A percentile compares a stretch with the other conserved stretches of the same genome.
phyloP scores from a whole-genome alignment of 805 yeast genomes.

The Cyberlindnera bimundalis region DNA sequence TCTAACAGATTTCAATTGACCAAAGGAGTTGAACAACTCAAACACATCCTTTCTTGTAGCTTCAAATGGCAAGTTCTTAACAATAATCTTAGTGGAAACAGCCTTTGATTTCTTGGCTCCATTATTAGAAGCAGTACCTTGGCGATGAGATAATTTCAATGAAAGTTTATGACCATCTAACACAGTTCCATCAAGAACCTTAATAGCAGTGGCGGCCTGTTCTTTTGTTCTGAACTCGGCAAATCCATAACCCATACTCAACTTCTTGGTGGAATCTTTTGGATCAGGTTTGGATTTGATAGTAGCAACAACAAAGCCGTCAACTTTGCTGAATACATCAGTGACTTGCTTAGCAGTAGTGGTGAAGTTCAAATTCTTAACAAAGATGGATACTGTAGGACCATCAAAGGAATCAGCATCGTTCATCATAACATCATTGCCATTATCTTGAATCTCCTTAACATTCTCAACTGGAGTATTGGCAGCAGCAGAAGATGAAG shows the following conservation, averaged over 20 bases:
- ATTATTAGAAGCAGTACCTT: constrained; percentile 37
- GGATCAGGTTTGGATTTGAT: constrained; percentile 89
- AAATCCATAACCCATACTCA: constrained; percentile 98
- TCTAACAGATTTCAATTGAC: constrained; percentile 89
- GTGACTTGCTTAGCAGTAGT: constrained; percentile 61
- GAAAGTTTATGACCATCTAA: constrained; percentile 90
- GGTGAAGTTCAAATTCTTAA: constrained; percentile 86
- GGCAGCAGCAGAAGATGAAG: constrained; percentile 6
- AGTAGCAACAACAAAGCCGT: constrained; percentile 79
- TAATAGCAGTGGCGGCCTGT: constrained; percentile 74
- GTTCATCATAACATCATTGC: constrained; percentile 30
- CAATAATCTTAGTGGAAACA: constrained; percentile 53
- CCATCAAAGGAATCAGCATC: constrained; percentile 49
- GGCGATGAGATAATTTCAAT: constrained; percentile 83
- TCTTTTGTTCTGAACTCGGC: constrained; percentile 81
- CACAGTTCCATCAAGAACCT: constrained; percentile 67
- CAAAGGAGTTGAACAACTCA: constrained; percentile 90
- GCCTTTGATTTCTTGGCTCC: constrained; percentile 18
- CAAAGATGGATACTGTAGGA: constrained; percentile 83
- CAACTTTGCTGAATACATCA: constrained; percentile 60
- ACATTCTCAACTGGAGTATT: constrained; percentile 25
- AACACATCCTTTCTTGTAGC: constrained; percentile 90
- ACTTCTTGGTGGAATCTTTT: constrained; percentile 56
- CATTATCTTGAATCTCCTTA: constrained; percentile 27
- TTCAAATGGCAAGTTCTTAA: constrained; percentile 96